Conservation (phyloP, 2,329 filamentous ascomycete species). For the Nemania abortiva region DNA sequence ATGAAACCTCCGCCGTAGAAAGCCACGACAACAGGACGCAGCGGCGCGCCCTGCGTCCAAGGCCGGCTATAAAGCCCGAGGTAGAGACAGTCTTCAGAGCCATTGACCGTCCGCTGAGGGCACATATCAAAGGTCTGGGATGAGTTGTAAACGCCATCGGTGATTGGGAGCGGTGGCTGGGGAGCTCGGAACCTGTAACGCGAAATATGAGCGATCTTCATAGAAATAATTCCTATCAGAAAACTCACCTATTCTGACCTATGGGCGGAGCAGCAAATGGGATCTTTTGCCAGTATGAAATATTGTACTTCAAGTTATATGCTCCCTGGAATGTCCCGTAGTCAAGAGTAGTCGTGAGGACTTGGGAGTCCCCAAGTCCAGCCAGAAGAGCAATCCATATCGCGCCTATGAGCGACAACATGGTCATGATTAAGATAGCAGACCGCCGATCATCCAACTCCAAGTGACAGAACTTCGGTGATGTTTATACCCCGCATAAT, state of each 20-base stretch:
- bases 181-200: conserved; percentile 67
- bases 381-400: conserved; percentile 28
- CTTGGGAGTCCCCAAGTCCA: conserved; percentile 24
- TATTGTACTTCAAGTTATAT: conserved; percentile 64
- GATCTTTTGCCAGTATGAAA: conserved; percentile 71
- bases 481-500: conserved; percentile 25
- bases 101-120: conserved; percentile 67
- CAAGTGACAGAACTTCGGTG: conserved; percentile 4
- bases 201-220: conserved; percentile 10
- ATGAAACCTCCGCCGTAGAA: conserved; percentile 74
- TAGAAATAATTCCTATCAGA: neutral
- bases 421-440: neutral
- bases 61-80: conserved; percentile 70
- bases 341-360: conserved; percentile 57
- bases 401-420: conserved; percentile 14
- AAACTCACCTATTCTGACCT: conserved; percentile 58
- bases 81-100: conserved; percentile 71
- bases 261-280: conserved; percentile 70
- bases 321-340: conserved; percentile 66
- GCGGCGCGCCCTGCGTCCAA: conserved; percentile 59
- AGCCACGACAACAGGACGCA: conserved; percentile 68
- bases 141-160: conserved; percentile 65
- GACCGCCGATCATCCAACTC: conserved; percentile 5
- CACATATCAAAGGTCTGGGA: conserved; percentile 69
- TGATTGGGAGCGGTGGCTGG: conserved; percentile 64